A percentile compares a stretch with the other conserved stretches of the same genome.
These are phyloP conservation scores for Populus hybrid DNA, from an alignment of 441 rosid species.

Conservation along the genomic window DNA sequence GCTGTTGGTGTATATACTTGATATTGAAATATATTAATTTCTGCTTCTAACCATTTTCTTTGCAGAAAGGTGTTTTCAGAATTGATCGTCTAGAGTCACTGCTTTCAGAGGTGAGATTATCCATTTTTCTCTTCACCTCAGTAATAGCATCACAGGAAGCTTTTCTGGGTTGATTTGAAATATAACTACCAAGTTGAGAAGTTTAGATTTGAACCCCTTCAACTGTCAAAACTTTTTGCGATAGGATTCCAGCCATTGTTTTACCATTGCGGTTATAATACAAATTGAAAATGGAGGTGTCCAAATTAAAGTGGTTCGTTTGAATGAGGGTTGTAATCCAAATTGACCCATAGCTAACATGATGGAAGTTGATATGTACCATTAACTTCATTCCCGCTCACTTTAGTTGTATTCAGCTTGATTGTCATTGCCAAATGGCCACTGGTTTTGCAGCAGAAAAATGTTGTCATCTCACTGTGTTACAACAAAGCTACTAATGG, in stretches of 20 bases:
- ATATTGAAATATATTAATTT: not conserved
- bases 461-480: not conserved
- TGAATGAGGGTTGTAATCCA: not conserved
- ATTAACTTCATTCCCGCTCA: not conserved
- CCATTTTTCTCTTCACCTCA: not conserved
- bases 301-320: not conserved
- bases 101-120: slow-evolving; percentile 65
- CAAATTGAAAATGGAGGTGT: not conserved
- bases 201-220: not conserved
- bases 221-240: not conserved
- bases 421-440: not conserved
- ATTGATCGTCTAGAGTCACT: slow-evolving; percentile 95
- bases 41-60: slow-evolving; percentile 17
- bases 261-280: not conserved
- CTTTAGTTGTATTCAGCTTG: not conserved
- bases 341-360: not conserved
- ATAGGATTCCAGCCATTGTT: not conserved
- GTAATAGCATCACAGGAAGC: no score
- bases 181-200: not conserved
- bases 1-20: not conserved
- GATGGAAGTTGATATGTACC: not conserved
- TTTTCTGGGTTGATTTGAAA: not conserved
- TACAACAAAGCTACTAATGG: not conserved
- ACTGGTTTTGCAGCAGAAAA: not conserved
- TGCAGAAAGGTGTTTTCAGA: slow-evolving; percentile 84